phyloP scores from a whole-genome alignment of 257 asterid species.

The Mitragyna speciosa region DNA sequence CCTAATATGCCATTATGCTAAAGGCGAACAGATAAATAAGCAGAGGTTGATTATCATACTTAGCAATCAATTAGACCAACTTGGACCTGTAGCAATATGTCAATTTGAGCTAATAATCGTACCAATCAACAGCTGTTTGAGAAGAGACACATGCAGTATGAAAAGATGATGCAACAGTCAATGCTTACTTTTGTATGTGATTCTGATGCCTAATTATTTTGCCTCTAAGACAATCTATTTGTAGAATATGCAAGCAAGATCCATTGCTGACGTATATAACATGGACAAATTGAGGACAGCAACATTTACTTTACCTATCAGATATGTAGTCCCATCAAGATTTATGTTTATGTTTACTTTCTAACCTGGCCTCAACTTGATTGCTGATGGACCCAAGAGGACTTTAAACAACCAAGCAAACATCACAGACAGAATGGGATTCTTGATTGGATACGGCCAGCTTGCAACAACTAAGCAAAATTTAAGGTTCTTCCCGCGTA shows the following conservation, averaged over 20 bases:
- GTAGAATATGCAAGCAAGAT: background rate
- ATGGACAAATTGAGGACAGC: background rate
- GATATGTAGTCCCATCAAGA: background rate
- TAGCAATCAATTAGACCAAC: background rate
- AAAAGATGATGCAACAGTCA: constrained; percentile 19
- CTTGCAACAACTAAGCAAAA: constrained; percentile 78
- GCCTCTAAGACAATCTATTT: background rate
- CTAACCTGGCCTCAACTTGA: constrained; percentile 29
- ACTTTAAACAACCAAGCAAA: constrained; percentile 25
- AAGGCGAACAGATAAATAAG: background rate
- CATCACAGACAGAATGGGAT: constrained; percentile 35
- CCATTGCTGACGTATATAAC: background rate
- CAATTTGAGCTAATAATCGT: constrained; percentile 13
- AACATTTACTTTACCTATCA: background rate
- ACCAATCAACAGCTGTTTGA: constrained; percentile 53
- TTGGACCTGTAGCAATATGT: constrained; percentile 25
- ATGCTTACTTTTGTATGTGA: background rate
- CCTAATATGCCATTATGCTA: background rate
- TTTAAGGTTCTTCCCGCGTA: constrained; percentile 7
- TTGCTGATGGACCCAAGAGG: constrained; percentile 27
- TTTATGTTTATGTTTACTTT: constrained; percentile 16
- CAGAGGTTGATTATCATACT: background rate
- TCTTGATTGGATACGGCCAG: constrained; percentile 44
- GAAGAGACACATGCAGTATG: constrained; percentile 23
- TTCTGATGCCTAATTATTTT: background rate